phyloP scores from a whole-genome alignment of 2,329 filamentous ascomycete species.

The Cordyceps cateniannulata region DNA sequence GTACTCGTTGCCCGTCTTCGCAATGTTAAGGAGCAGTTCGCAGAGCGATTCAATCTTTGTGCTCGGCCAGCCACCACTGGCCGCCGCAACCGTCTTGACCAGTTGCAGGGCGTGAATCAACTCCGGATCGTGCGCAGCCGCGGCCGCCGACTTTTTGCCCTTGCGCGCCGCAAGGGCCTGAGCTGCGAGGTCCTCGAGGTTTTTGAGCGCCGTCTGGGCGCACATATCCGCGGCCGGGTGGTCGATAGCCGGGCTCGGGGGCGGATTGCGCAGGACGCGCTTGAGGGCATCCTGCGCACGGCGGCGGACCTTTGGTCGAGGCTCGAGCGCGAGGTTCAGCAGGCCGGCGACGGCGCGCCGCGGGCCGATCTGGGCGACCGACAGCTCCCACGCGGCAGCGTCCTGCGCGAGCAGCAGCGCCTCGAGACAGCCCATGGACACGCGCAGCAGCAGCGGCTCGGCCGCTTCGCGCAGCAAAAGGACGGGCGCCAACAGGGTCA shows the following conservation, averaged over 20 bases:
- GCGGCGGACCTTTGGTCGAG: constrained; percentile 88
- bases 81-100: constrained; percentile 80
- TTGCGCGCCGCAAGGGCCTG: constrained; percentile 59
- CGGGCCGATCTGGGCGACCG: constrained; percentile 75
- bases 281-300: constrained; percentile 83
- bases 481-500: constrained; percentile 77
- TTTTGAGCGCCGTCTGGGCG: constrained; percentile 80
- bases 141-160: constrained; percentile 51
- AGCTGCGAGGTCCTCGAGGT: constrained; percentile 65
- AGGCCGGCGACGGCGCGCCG: constrained; percentile 82
- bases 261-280: constrained; percentile 75
- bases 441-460: constrained; percentile 78
- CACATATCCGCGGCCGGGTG: constrained; percentile 96
- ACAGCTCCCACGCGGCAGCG: constrained; percentile 77
- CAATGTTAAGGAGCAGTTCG: constrained; percentile 82
- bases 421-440: constrained; percentile 89
- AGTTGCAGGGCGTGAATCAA: constrained; percentile 90
- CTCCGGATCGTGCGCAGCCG: constrained; percentile 63
- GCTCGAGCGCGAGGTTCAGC: constrained; percentile 76
- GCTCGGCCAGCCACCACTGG: constrained; percentile 91
- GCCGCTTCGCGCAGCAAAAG: constrained; percentile 73
- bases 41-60: constrained; percentile 91
- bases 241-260: constrained; percentile 85
- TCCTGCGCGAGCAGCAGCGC: constrained; percentile 89
- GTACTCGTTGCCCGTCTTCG: constrained; percentile 85